Percentiles rank a stretch among this genome's conserved stretches.
Evolutionary conservation across 78 protist genomes (phyloP).

Genomic region (Andalucia godoyi): DNA sequence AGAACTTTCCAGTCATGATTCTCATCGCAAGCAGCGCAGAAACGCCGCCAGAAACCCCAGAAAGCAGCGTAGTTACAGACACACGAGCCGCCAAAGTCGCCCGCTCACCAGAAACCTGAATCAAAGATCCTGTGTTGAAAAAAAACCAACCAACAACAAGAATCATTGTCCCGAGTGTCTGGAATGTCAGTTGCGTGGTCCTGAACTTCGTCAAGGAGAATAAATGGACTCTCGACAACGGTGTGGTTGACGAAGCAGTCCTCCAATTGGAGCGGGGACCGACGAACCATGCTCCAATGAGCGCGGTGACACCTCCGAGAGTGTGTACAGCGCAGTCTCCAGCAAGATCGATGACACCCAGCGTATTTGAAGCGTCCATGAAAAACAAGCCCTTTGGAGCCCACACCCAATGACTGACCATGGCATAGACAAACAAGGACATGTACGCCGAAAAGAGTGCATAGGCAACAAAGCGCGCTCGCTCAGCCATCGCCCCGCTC

Average conservation of each 20-base stretch:
- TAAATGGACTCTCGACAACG: not conserved
- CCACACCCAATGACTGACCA: conserved; percentile 51
- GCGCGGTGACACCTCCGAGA: conserved; percentile 34
- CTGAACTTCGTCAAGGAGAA: not conserved
- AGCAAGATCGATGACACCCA: conserved; percentile 7
- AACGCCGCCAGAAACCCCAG: conserved; percentile 40
- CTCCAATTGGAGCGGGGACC: conserved; percentile 24
- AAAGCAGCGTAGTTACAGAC: conserved; percentile 38
- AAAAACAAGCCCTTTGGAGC: not conserved
- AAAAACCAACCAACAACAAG: conserved; percentile 49
- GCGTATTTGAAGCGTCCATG: not conserved
- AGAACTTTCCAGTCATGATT: not conserved
- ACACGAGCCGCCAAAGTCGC: conserved; percentile 18
- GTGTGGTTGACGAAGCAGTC: not conserved
- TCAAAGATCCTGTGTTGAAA: conserved; percentile 32
- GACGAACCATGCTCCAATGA: conserved; percentile 3
- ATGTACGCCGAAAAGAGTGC: conserved; percentile 23
- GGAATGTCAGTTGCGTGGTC: not conserved
- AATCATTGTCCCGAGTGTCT: conserved; percentile 30
- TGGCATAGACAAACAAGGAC: conserved; percentile 35
- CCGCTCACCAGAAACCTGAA: conserved; percentile 9
- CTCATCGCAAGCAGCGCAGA: conserved; percentile 12
- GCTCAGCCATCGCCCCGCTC: conserved; percentile 62
- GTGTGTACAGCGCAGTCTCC: conserved; percentile 39
- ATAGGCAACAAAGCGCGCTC: conserved; percentile 27